A percentile compares a stretch with the other conserved stretches of the same genome.
Evolutionary conservation across 2,329 filamentous ascomycete species (phyloP).

Genomic region (Aspergillus ibericus): DNA sequence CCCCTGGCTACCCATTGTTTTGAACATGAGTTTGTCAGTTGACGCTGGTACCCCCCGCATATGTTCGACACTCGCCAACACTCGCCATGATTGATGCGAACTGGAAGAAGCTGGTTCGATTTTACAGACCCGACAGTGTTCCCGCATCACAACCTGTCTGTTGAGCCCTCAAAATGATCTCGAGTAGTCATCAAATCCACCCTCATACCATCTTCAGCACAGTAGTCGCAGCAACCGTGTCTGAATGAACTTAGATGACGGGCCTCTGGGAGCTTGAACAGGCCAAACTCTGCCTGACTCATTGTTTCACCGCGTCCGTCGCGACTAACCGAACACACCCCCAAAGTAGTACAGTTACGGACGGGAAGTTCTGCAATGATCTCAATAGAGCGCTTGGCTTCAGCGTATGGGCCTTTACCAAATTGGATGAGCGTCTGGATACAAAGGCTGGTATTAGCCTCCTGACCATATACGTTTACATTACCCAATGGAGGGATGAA

Average conservation of each 20-base stretch:
- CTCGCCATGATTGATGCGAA: neutral
- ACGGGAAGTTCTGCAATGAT: constrained; percentile 25
- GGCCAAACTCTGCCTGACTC: constrained; percentile 17
- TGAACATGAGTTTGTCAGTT: neutral
- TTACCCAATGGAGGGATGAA: no score
- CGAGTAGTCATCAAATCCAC: constrained; percentile 12
- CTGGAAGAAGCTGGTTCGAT: neutral
- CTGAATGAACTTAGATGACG: constrained; percentile 21
- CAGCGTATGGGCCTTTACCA: constrained; percentile 19
- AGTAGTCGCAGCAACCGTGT: constrained; percentile 4
- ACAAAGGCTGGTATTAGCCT: no score
- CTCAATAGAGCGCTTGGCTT: constrained; percentile 25
- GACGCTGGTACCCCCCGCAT: neutral
- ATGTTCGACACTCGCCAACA: neutral
- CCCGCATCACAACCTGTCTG: constrained; percentile 18
- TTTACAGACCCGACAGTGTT: neutral
- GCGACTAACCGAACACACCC: constrained; percentile 21
- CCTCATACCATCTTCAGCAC: constrained; percentile 11
- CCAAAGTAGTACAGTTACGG: constrained; percentile 24
- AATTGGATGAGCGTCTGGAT: no score
- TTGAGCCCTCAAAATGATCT: constrained; percentile 12
- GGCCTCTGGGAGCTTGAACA: constrained; percentile 20
- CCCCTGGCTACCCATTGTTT: neutral
- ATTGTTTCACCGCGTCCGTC: constrained; percentile 20
- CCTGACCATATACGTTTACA: no score